These are phyloP conservation scores for Amanita phalloides DNA, from an alignment of 768 basidiomycete genomes.

Conservation along the genomic window DNA sequence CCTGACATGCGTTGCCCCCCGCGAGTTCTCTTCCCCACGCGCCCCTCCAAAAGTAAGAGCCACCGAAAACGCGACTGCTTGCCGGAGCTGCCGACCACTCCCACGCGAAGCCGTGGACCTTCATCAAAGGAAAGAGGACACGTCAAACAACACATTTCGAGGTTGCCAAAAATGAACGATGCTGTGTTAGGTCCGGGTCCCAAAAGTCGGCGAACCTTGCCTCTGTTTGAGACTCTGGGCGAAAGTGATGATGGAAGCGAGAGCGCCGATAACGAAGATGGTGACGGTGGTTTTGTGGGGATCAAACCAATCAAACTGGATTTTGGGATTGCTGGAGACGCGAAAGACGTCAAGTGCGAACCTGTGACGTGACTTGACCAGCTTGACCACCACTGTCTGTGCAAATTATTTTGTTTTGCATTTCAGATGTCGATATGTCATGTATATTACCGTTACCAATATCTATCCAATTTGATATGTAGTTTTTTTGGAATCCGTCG, in stretches of 20 bases:
- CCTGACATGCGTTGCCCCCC: constrained; percentile 45
- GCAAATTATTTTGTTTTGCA: no score
- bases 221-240: background rate
- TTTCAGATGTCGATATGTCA: no score
- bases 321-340: background rate
- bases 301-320: constrained; percentile 1
- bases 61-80: background rate
- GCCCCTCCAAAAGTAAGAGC: constrained; percentile 10
- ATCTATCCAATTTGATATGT: no score
- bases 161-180: background rate
- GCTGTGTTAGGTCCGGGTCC: background rate
- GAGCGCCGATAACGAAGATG: background rate
- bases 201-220: background rate
- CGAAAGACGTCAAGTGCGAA: no score
- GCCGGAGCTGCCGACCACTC: background rate
- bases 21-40: constrained; percentile 41
- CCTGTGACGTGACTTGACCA: no score
- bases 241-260: constrained; percentile 2
- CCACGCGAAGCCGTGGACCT: background rate
- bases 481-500: no score
- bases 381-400: no score
- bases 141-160: background rate
- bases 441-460: no score
- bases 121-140: background rate
- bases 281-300: background rate